Evolutionary conservation across 345 rosid species (phyloP).

Genomic region (Angophora floribunda): DNA sequence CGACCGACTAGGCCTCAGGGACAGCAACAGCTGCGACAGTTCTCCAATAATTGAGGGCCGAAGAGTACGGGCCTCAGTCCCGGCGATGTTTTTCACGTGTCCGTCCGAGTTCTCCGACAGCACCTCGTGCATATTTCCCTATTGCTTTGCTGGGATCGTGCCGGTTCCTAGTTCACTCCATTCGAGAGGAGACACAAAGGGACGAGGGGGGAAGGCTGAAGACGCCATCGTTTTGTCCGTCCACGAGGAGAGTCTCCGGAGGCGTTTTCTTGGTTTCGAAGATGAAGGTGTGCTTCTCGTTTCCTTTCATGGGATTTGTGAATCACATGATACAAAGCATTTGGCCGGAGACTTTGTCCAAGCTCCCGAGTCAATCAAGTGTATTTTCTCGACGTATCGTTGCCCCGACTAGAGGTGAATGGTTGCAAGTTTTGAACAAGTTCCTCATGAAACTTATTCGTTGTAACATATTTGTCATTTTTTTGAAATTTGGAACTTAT

Average conservation of each 20-base stretch:
- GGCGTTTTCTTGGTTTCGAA: not conserved
- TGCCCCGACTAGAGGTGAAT: too few relatives aligned
- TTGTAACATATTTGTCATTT: too few relatives aligned
- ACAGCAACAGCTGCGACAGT: not conserved
- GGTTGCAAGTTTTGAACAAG: too few relatives aligned
- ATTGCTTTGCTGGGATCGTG: not conserved
- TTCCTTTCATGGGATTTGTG: not conserved
- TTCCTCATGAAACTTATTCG: too few relatives aligned
- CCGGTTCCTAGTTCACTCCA: not conserved
- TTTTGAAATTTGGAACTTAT: too few relatives aligned
- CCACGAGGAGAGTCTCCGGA: not conserved
- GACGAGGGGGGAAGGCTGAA: not conserved
- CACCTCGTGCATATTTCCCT: not conserved
- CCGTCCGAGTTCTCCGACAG: not conserved
- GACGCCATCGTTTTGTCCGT: not conserved
- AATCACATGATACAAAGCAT: not conserved
- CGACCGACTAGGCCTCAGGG: not conserved
- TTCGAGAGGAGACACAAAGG: not conserved
- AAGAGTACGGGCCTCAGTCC: not conserved
- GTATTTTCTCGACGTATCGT: not conserved
- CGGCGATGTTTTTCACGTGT: not conserved
- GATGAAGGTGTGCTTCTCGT: not conserved
- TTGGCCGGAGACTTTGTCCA: not conserved
- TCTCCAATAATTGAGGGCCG: not conserved
- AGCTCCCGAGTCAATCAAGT: not conserved